Conservation (phyloP, 257 asterid genomes). For the Solanum boliviense region DNA sequence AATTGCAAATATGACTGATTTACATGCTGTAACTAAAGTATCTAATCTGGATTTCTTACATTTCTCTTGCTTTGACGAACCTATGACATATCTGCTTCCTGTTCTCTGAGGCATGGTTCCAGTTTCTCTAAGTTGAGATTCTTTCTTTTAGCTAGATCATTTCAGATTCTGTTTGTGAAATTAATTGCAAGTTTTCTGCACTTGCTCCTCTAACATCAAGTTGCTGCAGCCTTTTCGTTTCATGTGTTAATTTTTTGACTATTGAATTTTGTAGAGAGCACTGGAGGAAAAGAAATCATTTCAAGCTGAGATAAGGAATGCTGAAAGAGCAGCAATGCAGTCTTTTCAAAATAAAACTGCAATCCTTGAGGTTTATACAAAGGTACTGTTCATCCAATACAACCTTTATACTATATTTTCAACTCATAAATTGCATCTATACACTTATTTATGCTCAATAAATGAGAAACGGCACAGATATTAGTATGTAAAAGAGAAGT, state of each 20-base stretch:
- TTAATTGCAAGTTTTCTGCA: neutral
- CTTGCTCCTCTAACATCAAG: neutral
- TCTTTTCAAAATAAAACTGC: slow-evolving; percentile 62
- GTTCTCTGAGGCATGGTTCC: neutral
- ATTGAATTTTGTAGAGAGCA: slow-evolving; percentile 39
- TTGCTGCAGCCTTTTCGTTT: neutral
- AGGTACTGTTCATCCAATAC: slow-evolving; percentile 29
- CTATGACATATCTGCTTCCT: neutral
- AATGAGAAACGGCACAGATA: neutral
- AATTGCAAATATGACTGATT: neutral
- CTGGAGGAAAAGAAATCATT: slow-evolving; percentile 56
- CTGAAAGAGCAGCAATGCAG: slow-evolving; percentile 68
- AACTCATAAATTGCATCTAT: neutral
- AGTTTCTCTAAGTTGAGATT: neutral
- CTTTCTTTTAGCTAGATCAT: neutral
- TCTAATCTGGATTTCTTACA: neutral
- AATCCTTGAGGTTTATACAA: slow-evolving; percentile 55
- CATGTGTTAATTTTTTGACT: neutral
- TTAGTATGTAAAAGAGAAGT: neutral
- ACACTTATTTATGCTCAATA: neutral
- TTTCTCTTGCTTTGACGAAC: neutral
- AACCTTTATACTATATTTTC: neutral
- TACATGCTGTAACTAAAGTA: neutral
- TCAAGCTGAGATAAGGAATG: slow-evolving; percentile 48
- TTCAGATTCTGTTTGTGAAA: neutral